A percentile compares a stretch with the other conserved stretches of the same genome.
Conservation (phyloP, 495 filamentous ascomycete species). For the Neurospora tetrasperma region DNA sequence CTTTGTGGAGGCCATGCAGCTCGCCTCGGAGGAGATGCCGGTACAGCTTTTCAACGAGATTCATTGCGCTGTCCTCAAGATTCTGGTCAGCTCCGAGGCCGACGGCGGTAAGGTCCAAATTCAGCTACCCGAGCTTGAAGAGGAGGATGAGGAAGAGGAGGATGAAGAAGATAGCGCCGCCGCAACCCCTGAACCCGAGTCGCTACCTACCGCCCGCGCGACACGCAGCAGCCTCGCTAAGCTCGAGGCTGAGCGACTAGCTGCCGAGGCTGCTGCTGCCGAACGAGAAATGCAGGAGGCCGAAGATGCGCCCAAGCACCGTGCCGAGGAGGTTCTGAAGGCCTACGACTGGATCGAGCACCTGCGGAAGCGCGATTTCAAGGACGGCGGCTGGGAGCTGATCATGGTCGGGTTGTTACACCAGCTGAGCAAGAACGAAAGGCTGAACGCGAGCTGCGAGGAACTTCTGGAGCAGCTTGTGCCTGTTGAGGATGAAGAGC, state of each 20-base stretch:
- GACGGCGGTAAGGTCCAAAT: conserved; percentile 71
- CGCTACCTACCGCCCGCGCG: conserved; percentile 54
- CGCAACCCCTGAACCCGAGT: conserved; percentile 57
- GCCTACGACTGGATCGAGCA: conserved; percentile 76
- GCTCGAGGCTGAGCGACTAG: conserved; percentile 56
- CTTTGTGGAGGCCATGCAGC: conserved; percentile 78
- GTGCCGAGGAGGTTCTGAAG: conserved; percentile 67
- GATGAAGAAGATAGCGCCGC: conserved; percentile 50
- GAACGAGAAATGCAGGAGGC: conserved; percentile 31
- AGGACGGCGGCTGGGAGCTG: conserved; percentile 81
- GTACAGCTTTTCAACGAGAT: conserved; percentile 86
- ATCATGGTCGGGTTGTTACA: conserved; percentile 81
- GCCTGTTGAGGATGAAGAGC: conserved; percentile 55
- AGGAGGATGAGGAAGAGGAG: conserved; percentile 54
- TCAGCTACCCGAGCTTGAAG: conserved; percentile 65
- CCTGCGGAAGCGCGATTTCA: conserved; percentile 73
- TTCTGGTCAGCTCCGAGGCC: conserved; percentile 63
- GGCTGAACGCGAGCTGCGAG: conserved; percentile 61
- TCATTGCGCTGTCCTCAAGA: conserved; percentile 84
- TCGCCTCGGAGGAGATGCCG: conserved; percentile 63
- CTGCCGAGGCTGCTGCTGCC: conserved; percentile 41
- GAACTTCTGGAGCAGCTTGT: conserved; percentile 68
- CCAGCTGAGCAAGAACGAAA: conserved; percentile 68
- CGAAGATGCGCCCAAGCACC: conserved; percentile 45
- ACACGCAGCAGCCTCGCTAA: conserved; percentile 81